Base-by-base conservation (phyloP, 2,329 filamentous ascomycete genomes). In the Plectosphaerella cucumerina region DNA sequence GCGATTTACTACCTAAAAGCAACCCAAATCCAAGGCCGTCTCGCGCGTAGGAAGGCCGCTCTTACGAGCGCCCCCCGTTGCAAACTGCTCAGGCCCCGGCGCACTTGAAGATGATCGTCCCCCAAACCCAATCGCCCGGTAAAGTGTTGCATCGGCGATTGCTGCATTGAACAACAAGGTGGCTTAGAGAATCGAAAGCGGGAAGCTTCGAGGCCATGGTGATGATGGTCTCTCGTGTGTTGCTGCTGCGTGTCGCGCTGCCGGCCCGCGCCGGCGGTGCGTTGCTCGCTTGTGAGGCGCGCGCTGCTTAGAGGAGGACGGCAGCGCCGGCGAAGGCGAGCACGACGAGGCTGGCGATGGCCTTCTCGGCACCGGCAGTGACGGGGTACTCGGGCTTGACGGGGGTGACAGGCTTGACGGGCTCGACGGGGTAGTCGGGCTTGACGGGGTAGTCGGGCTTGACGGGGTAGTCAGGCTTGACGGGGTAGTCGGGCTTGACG, bases 271-370 rank as follows among this genome's bases (percentile, higher is more conserved):
- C 17, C 35, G 35, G 15, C 9, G 35, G 3, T 11, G 26, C 26
- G 26, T 14, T 39, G 35, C 35, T 39, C 11, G 14, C 35, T 15
- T 8, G 35, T n/a, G 14, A 18, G 14, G n/a, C n/a, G 39, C 17
- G 17, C 12, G 42, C 42, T 31, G 39, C 48, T 53, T 47, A 56
- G 15, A 56, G 42, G 42, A 56, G 26, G 23, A 56, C 20, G 17
- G 45, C 55, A 21, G 52, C 53, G 26, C 44, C 55, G 35, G 47
- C 50, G 53, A 56, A 39, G 53, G 47, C 53, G 15, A 56, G 35
- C 23, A 50, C 53, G 47, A 50, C 55, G 33, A 56, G 43, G 51
- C 53, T 55, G 34, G 53, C 55, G 41, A 47, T 45, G 42, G 53
- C 50, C 47, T 49, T 53, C 48, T 50, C 48, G 51, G 55, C 46